Conservation (phyloP, 2,329 filamentous ascomycete genomes). For the Colletotrichum karsti region DNA sequence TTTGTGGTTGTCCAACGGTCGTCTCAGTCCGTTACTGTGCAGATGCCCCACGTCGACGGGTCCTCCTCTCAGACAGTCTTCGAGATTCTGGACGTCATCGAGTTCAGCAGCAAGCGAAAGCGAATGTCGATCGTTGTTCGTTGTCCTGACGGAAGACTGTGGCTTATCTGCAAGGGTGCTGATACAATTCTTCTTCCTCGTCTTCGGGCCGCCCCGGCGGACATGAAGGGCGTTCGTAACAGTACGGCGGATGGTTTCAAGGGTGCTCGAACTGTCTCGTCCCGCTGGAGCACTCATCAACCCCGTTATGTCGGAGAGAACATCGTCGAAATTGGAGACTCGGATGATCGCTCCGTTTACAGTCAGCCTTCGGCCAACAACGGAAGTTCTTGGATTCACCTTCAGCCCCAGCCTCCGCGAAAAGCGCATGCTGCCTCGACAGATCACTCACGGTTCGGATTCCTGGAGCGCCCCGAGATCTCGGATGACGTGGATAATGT, state of each 20-base stretch:
- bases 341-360: conserved; percentile 48
- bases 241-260: conserved; percentile 65
- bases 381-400: conserved; percentile 54
- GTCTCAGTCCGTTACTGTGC: conserved; percentile 70
- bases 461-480: conserved; percentile 56
- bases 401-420: conserved; percentile 35
- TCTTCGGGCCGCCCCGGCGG: conserved; percentile 75
- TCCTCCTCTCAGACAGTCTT: conserved; percentile 67
- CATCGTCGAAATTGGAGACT: conserved; percentile 59
- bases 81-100: conserved; percentile 85
- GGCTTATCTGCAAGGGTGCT: conserved; percentile 88
- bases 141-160: conserved; percentile 82
- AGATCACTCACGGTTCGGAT: conserved; percentile 65
- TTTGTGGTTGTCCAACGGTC: conserved; percentile 80
- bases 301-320: conserved; percentile 62
- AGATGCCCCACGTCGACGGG: conserved; percentile 47
- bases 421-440: conserved; percentile 37
- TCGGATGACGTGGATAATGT: conserved; percentile 71
- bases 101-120: conserved; percentile 89
- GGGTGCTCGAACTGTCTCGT: conserved; percentile 65
- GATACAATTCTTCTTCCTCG: conserved; percentile 84
- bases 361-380: conserved; percentile 47
- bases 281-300: conserved; percentile 61
- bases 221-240: conserved; percentile 75
- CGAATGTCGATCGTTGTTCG: conserved; percentile 91